phyloP scores from a whole-genome alignment of 768 basidiomycete genomes.

The Tulasnella sp. region DNA sequence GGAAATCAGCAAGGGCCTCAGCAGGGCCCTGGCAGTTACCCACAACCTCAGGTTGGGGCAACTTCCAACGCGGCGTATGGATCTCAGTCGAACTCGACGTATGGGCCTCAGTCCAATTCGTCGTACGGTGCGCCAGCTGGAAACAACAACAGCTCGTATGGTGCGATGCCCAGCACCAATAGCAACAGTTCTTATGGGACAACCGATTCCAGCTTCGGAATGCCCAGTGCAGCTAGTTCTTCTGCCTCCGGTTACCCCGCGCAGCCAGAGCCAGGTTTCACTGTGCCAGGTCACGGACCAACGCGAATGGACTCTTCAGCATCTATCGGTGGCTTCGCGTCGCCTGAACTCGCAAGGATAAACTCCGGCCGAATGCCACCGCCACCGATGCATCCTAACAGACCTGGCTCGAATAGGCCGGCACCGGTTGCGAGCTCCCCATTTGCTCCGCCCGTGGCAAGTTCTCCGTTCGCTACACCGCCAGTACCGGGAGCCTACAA shows the following conservation, averaged over 20 bases:
- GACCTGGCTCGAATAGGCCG: neutral
- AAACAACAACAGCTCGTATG: neutral
- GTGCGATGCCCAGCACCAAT: too few relatives aligned
- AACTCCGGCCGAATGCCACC: neutral
- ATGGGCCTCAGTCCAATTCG: neutral
- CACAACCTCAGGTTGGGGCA: neutral
- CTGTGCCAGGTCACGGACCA: constrained; percentile 5
- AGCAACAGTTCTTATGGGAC: too few relatives aligned
- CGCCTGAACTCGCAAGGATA: constrained; percentile 3
- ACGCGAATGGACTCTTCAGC: neutral
- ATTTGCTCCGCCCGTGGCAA: neutral
- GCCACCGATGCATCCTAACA: constrained; percentile 9
- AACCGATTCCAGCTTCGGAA: too few relatives aligned
- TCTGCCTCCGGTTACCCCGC: neutral
- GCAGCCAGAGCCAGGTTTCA: neutral
- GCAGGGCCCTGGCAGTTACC: neutral
- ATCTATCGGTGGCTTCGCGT: constrained; percentile 8
- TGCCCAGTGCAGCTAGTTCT: neutral
- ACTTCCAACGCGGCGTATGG: neutral
- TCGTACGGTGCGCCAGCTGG: neutral
- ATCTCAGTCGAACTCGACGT: neutral
- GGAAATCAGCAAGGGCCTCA: neutral
- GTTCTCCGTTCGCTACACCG: neutral
- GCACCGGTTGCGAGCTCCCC: neutral
- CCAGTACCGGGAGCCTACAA: neutral